Conservation (phyloP, 2,329 filamentous ascomycete species). For the Lasiodiplodia citricola region DNA sequence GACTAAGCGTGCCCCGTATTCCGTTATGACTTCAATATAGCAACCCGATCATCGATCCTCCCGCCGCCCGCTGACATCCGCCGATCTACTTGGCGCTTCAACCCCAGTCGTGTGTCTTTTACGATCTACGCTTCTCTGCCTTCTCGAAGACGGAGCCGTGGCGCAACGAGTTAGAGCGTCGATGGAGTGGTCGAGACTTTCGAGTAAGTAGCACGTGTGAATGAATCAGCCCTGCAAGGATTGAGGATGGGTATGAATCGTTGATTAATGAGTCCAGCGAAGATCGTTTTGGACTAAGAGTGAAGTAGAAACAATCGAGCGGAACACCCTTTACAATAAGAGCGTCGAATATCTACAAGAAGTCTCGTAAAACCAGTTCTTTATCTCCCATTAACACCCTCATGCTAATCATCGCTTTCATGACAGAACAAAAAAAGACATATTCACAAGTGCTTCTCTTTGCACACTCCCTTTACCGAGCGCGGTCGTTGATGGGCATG, state of each 20-base stretch:
- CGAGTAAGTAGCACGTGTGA: neutral
- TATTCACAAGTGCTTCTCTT: neutral
- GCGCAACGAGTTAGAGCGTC: neutral
- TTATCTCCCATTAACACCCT: neutral
- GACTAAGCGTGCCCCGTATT: neutral
- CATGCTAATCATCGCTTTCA: neutral
- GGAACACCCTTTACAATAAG: neutral
- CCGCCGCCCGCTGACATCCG: neutral
- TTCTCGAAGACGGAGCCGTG: neutral
- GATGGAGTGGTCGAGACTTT: neutral
- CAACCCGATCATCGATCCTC: constrained; percentile 13
- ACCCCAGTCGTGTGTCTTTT: neutral
- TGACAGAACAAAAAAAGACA: neutral
- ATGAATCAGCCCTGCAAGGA: neutral
- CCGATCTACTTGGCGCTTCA: neutral
- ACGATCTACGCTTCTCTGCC: neutral
- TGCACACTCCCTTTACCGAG: neutral
- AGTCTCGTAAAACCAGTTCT: neutral
- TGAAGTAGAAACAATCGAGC: neutral
- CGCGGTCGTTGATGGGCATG: constrained; percentile 17
- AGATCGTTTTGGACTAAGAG: neutral
- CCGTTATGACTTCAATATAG: neutral
- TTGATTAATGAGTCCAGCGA: neutral
- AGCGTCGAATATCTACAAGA: neutral
- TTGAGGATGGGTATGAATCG: neutral